Conservation (phyloP, 352 stramenopile species). For the Phytophthora citrophthora region DNA sequence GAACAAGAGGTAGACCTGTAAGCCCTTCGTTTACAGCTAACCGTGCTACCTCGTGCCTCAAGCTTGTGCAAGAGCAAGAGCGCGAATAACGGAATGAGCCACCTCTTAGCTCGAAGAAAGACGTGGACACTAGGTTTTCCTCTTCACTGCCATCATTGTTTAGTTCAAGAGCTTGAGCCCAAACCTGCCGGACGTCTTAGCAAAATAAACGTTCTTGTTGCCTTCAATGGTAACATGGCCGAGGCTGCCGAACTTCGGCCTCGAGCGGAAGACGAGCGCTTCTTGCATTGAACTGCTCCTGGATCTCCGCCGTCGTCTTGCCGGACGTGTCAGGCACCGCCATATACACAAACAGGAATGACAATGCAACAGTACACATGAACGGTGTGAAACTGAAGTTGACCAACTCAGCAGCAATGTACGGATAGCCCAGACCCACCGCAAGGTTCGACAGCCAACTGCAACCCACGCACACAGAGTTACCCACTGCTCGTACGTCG, state of each 20-base stretch:
- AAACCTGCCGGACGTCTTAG: constrained; percentile 59
- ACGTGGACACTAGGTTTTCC: constrained; percentile 21
- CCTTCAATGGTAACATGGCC: too few species aligned
- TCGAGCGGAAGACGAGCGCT: background rate
- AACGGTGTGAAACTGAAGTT: constrained; percentile 40
- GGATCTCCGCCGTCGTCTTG: constrained; percentile 43
- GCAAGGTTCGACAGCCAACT: constrained; percentile 42
- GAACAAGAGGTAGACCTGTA: constrained; percentile 34
- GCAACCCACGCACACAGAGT: constrained; percentile 24
- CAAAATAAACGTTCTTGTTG: too few species aligned
- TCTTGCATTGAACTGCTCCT: constrained; percentile 27
- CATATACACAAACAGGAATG: constrained; percentile 33
- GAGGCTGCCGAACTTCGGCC: too few species aligned
- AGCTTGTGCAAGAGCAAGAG: constrained; percentile 58
- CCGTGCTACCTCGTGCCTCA: constrained; percentile 49
- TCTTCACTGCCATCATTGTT: constrained; percentile 21
- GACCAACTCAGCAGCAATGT: constrained; percentile 26
- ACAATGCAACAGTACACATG: constrained; percentile 22
- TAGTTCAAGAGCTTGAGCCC: constrained; percentile 60
- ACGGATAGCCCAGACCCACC: constrained; percentile 42
- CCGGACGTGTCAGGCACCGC: constrained; percentile 37
- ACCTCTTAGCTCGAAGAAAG: constrained; percentile 78
- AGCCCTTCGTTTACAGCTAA: constrained; percentile 25
- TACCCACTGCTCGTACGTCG: constrained; percentile 34
- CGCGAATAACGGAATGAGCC: too few species aligned